These are phyloP conservation scores for Boletus vermiculosoides DNA, from an alignment of 768 basidiomycete species.

Conservation along the genomic window DNA sequence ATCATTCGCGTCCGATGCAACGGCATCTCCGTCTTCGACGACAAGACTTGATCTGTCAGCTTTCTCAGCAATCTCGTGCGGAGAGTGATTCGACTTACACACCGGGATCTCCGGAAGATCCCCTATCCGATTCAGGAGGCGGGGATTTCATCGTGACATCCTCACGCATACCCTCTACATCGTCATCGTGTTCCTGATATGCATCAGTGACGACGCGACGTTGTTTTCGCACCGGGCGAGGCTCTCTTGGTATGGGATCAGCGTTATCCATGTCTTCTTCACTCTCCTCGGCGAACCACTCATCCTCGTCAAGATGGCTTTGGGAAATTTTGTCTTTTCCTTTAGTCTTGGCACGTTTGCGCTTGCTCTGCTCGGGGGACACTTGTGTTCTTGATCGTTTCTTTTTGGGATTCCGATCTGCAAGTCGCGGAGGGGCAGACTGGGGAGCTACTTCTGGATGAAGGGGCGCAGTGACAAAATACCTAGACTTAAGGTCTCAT, in stretches of 20 bases:
- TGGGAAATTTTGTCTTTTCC: constrained; percentile 33
- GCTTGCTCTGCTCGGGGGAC: constrained; percentile 9
- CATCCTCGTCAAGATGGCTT: constrained; percentile 28
- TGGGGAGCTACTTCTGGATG: constrained; percentile 20
- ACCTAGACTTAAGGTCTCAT: constrained; percentile 36
- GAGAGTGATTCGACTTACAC: constrained; percentile 5
- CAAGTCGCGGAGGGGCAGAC: constrained; percentile 6
- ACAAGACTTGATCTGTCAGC: not conserved
- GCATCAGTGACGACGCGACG: constrained; percentile 27
- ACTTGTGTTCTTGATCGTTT: constrained; percentile 22
- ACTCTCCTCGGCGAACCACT: constrained; percentile 19
- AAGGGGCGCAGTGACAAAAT: constrained; percentile 37
- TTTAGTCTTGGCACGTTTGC: constrained; percentile 42
- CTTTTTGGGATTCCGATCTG: constrained; percentile 4
- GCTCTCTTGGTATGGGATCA: constrained; percentile 11
- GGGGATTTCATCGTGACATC: constrained; percentile 21
- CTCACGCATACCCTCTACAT: not conserved
- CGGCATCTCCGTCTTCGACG: not conserved
- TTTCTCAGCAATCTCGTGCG: not conserved
- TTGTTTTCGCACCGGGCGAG: constrained; percentile 34
- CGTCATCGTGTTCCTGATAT: constrained; percentile 27
- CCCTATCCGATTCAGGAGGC: not conserved
- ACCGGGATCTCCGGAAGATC: not conserved
- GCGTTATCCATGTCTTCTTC: constrained; percentile 15
- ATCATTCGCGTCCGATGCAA: not conserved